Evolutionary conservation across 1,284 basidiomycete species (phyloP).

Genomic region (Apiotrichum laibachii): DNA sequence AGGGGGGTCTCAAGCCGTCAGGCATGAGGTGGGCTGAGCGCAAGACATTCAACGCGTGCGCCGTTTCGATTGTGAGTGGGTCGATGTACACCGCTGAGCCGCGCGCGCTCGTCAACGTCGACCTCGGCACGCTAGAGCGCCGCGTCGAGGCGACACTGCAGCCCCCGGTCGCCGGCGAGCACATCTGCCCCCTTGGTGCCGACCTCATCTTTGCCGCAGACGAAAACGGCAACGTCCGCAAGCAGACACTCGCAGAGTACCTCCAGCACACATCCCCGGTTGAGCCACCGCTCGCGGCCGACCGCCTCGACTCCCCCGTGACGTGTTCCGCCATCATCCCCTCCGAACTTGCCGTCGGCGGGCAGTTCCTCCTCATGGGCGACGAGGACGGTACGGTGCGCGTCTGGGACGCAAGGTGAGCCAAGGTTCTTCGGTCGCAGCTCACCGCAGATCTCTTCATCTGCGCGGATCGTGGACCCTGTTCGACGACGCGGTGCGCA

Average conservation of each 20-base stretch:
- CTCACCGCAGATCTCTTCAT: conserved; percentile 24
- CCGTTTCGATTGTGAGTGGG: conserved; percentile 7
- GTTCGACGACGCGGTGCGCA: conserved; percentile 54
- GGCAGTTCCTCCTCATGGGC: conserved; percentile 35
- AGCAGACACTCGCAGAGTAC: conserved; percentile 20
- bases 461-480: conserved; percentile 37
- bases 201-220: conserved; percentile 15
- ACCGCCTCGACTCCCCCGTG: conserved; percentile 36
- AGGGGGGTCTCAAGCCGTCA: not conserved
- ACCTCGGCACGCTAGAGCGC: conserved; percentile 10
- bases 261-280: conserved; percentile 7
- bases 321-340: conserved; percentile 28
- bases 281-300: conserved; percentile 1
- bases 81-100: conserved; percentile 4
- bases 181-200: conserved; percentile 17
- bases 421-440: not conserved
- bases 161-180: conserved; percentile 1
- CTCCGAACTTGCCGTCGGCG: conserved; percentile 6
- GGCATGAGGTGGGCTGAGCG: conserved; percentile 3
- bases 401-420: conserved; percentile 41
- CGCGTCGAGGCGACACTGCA: conserved; percentile 3
- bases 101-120: conserved; percentile 5
- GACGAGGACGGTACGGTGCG: conserved; percentile 48
- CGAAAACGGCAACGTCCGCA: conserved; percentile 11
- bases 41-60: conserved; percentile 8